phyloP scores from a whole-genome alignment of 2,329 filamentous ascomycete genomes.

The Scopulariopsis brevicaulis region DNA sequence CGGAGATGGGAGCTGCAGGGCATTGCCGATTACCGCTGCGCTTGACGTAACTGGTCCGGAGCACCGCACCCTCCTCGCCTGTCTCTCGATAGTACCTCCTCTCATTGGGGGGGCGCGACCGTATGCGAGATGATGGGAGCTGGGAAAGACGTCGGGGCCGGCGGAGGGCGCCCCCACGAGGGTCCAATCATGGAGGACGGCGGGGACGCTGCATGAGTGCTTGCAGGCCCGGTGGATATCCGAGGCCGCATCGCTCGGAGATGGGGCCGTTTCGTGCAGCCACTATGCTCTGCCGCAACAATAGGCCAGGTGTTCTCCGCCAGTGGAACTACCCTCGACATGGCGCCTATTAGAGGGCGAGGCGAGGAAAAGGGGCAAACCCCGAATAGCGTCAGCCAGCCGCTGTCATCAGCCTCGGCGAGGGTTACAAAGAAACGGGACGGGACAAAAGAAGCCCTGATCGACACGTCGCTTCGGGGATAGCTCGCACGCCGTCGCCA shows the following conservation, averaged over 20 bases:
- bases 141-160: neutral
- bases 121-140: conserved; percentile 2
- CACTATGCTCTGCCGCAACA: too few species aligned
- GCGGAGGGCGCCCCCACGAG: neutral
- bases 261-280: neutral
- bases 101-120: neutral
- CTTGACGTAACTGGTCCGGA: neutral
- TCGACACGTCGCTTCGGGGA: neutral
- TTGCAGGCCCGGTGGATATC: neutral
- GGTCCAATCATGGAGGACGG: conserved; percentile 1
- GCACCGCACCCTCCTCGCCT: neutral
- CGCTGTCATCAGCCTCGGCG: too few species aligned
- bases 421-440: neutral
- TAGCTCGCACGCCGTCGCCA: neutral
- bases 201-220: neutral
- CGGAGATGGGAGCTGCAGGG: neutral
- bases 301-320: too few species aligned
- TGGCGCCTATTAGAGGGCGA: neutral
- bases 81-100: neutral
- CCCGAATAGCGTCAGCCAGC: neutral
- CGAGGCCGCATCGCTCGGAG: neutral
- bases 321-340: neutral
- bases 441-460: neutral
- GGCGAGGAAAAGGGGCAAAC: neutral
- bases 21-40: neutral